These are phyloP conservation scores for Ambrosiella xylebori DNA, from an alignment of 2,329 filamentous ascomycete genomes.

Conservation along the genomic window DNA sequence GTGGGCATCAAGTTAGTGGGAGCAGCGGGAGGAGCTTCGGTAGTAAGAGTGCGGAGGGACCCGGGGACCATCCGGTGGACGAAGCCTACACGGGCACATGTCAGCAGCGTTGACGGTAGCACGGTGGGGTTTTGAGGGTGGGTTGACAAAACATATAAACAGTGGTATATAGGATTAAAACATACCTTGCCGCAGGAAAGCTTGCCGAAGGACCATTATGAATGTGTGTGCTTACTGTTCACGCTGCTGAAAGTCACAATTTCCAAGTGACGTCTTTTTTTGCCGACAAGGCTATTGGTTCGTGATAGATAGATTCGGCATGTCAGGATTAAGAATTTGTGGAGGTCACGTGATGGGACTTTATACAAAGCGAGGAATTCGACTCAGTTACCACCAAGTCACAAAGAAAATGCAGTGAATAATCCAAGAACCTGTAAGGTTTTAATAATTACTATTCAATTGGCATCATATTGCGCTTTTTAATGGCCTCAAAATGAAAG, in stretches of 20 bases:
- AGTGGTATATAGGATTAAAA: background rate
- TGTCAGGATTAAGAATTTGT: slow-evolving; percentile 3
- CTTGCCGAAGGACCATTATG: slow-evolving; percentile 38
- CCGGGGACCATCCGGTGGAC: slow-evolving; percentile 7
- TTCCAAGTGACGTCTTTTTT: slow-evolving; percentile 1
- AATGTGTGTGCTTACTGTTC: background rate
- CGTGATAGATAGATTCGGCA: slow-evolving; percentile 15
- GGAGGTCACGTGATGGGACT: slow-evolving; percentile 9
- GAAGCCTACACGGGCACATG: background rate
- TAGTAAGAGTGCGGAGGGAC: slow-evolving; percentile 5
- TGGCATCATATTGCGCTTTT: too few relatives aligned
- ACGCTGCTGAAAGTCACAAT: background rate
- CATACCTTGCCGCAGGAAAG: slow-evolving; percentile 37
- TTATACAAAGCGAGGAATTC: background rate
- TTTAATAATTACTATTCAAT: too few relatives aligned
- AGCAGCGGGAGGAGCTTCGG: background rate
- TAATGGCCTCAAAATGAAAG: too few relatives aligned
- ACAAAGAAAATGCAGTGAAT: too few relatives aligned
- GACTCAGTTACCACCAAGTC: too few relatives aligned
- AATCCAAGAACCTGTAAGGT: too few relatives aligned
- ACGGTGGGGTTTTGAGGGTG: background rate
- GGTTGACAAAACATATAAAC: background rate
- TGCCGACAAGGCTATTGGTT: slow-evolving; percentile 5
- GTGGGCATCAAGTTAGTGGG: background rate
- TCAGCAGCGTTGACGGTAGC: background rate